Evolutionary conservation across 306 rosid species (phyloP).

Genomic region (Alnus rubra): DNA sequence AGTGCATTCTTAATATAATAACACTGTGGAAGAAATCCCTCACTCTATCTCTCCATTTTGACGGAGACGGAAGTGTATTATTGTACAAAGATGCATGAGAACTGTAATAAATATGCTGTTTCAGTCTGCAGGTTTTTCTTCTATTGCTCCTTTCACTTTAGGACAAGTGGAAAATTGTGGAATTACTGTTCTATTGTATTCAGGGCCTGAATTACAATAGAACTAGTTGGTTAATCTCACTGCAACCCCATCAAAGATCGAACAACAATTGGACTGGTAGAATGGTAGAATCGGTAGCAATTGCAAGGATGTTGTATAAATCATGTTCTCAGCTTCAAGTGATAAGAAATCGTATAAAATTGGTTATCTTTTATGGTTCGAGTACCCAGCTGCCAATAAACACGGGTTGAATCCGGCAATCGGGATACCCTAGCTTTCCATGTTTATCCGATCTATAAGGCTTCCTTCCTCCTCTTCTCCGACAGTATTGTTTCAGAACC

Average conservation of each 20-base stretch:
- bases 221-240: background rate
- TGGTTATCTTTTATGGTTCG: too few species aligned
- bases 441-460: too few species aligned
- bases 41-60: background rate
- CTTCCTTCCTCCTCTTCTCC: too few species aligned
- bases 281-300: too few species aligned
- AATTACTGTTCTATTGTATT: background rate
- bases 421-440: too few species aligned
- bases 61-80: background rate
- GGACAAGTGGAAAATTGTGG: background rate
- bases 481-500: too few species aligned
- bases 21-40: background rate
- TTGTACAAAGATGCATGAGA: background rate
- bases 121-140: background rate
- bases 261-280: too few species aligned
- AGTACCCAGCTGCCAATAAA: too few species aligned
- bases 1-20: constrained; percentile 3
- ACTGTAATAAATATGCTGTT: background rate
- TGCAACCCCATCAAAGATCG: background rate
- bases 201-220: background rate
- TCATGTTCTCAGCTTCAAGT: too few species aligned
- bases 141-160: background rate
- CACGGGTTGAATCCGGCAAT: too few species aligned
- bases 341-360: too few species aligned
- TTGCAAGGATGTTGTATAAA: too few species aligned